These are phyloP conservation scores for Coffea humblotiana DNA, from an alignment of 305 asterid species.

Conservation along the genomic window DNA sequence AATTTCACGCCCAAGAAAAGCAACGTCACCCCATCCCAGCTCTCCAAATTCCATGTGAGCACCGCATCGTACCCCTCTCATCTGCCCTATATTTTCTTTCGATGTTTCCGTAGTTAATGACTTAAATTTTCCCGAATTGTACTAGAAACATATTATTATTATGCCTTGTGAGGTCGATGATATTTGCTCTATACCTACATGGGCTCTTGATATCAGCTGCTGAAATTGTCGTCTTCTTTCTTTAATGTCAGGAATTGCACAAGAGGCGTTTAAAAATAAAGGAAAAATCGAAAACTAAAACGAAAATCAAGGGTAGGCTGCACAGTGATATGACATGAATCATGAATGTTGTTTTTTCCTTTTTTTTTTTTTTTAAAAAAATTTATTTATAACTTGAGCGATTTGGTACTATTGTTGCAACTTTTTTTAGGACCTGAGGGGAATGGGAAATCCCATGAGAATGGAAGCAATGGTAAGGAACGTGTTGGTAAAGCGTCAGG, in stretches of 20 bases:
- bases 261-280: constrained; percentile 70
- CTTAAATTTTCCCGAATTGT: neutral
- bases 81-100: neutral
- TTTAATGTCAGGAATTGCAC: constrained; percentile 61
- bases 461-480: constrained; percentile 27
- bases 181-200: constrained; percentile 13
- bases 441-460: constrained; percentile 39
- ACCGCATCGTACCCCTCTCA: neutral
- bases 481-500: constrained; percentile 18
- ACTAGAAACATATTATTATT: no score
- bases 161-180: neutral
- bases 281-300: constrained; percentile 54
- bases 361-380: no score
- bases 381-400: no score
- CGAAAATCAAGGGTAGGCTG: constrained; percentile 51
- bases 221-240: neutral
- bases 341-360: no score
- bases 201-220: neutral
- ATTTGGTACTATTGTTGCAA: constrained; percentile 12
- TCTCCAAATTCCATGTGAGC: constrained; percentile 73
- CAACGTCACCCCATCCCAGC: constrained; percentile 43
- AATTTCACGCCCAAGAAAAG: constrained; percentile 51
- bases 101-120: neutral
- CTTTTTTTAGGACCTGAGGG: constrained; percentile 33
- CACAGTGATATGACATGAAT: no score